phyloP scores from a whole-genome alignment of 2,329 filamentous ascomycete species.

The Penicillium polonicum region DNA sequence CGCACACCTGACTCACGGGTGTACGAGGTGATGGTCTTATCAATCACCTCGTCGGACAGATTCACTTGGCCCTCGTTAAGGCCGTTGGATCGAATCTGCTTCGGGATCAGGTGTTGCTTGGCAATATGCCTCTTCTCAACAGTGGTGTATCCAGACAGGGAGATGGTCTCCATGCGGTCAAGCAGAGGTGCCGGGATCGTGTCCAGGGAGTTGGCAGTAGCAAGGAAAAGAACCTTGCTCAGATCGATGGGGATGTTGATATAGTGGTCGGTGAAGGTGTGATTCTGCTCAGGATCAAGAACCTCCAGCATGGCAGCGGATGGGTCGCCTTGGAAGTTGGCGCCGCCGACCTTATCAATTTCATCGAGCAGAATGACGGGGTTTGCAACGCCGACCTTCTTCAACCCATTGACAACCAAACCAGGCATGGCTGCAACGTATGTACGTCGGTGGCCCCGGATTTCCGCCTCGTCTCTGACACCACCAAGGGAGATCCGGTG shows the following conservation, averaged over 20 bases:
- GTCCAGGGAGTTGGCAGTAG: slow-evolving; percentile 90
- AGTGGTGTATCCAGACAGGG: slow-evolving; percentile 91
- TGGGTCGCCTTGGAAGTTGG: slow-evolving; percentile 92
- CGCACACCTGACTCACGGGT: slow-evolving; percentile 95
- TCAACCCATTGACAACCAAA: slow-evolving; percentile 85
- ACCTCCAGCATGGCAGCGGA: slow-evolving; percentile 98
- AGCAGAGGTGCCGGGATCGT: slow-evolving; percentile 92
- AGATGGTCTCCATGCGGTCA: slow-evolving; percentile 95
- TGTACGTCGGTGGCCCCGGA: slow-evolving; percentile 87
- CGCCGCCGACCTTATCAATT: slow-evolving; percentile 91
- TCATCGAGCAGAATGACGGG: slow-evolving; percentile 95
- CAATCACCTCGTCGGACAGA: slow-evolving; percentile 79
- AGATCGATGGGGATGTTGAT: slow-evolving; percentile 93
- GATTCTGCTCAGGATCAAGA: slow-evolving; percentile 93
- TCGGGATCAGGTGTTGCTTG: slow-evolving; percentile 87
- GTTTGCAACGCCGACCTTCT: slow-evolving; percentile 93
- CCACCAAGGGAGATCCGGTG: slow-evolving; percentile 95
- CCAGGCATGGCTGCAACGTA: slow-evolving; percentile 99
- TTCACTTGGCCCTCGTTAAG: slow-evolving; percentile 71
- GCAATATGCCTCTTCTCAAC: slow-evolving; percentile 97
- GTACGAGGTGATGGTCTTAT: slow-evolving; percentile 94
- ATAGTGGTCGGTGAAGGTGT: slow-evolving; percentile 93
- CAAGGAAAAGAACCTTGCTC: slow-evolving; percentile 95
- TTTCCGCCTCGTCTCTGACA: slow-evolving; percentile 94
- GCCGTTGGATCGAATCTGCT: slow-evolving; percentile 90